Evolutionary conservation across 2,329 filamentous ascomycete genomes (phyloP), one percentile per base, ranked within the genome.

Genomic region (Cercospora sp.): DNA sequence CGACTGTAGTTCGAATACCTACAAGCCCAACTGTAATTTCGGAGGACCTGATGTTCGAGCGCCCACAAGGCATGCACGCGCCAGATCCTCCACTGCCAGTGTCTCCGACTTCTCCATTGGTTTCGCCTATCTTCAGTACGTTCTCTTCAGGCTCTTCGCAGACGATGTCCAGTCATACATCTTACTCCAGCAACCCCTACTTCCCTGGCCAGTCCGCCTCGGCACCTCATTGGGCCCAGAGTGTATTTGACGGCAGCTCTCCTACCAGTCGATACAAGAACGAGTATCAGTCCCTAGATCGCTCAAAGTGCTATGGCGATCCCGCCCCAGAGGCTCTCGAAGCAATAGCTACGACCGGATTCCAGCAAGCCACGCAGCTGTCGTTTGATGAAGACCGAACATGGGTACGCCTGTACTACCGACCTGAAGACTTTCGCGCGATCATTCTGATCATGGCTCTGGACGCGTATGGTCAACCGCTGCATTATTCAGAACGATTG

Each of bases 371-470:
- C 0, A 68, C 82, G 6, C 77, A 82, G 68, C 55, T 81, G 72
- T 80, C 82, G 0, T 85, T 88, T 68, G 82, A 84, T 42, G 79
- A 69, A 79, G 48, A 81, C 77, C 81, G 86, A n/a, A 51, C 75
- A 12, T 70, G 67, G 59, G 66, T 75, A 0, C 68, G 67, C 3
- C 59, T 78, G 10, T 88, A 85, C 71, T 81, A 84, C 72, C 81
- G 86, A 12, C 78, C 82, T 9, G 73, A 75, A 0, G 86, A 89
- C 71, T 77, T 82, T 64, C 84, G 85, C 59, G 82, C 83, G 23
- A 82, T 86, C 28, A 84, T 89, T 10, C 76, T 88, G 5, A 84
- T 86, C 74, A 81, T 84, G 64, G 79, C 82, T 1, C 79, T 80
- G 36, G 81, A 82, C 63, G 71, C 77, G 2, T 72, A 71, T 48